These are phyloP conservation scores for Vitis amurensis DNA, from an alignment of 164 flowering plant genomes.

Conservation along the genomic window DNA sequence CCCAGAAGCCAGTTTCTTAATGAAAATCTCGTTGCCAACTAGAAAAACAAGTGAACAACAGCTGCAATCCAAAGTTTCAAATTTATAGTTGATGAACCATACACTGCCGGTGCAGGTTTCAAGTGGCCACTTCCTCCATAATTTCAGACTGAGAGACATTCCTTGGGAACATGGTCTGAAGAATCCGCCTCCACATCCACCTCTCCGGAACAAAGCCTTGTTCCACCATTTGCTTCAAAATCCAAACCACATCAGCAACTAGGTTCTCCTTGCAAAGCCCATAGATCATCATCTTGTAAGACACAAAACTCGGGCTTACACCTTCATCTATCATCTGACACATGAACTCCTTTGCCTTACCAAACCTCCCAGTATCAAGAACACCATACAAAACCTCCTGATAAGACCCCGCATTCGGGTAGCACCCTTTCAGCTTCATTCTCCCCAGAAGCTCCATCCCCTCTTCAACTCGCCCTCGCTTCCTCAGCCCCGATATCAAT, in stretches of 20 bases:
- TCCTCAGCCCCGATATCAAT: conserved; percentile 73
- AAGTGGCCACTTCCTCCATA: neutral
- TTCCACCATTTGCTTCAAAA: conserved; percentile 60
- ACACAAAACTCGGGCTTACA: conserved; percentile 61
- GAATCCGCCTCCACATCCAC: conserved; percentile 72
- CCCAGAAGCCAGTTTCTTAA: too few relatives aligned
- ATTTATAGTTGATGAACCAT: too few relatives aligned
- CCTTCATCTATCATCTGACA: conserved; percentile 45
- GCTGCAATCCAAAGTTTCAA: too few relatives aligned
- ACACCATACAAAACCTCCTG: conserved; percentile 75
- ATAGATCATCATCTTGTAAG: conserved; percentile 58
- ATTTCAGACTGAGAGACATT: conserved; percentile 3
- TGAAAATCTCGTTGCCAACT: too few relatives aligned
- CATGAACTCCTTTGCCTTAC: conserved; percentile 60
- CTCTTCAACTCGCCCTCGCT: conserved; percentile 55
- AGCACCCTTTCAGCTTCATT: conserved; percentile 73
- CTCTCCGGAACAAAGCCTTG: conserved; percentile 70
- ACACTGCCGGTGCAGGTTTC: neutral
- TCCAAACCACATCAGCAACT: conserved; percentile 57
- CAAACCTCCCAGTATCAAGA: conserved; percentile 44
- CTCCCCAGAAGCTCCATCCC: conserved; percentile 53
- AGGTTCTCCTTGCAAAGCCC: conserved; percentile 58
- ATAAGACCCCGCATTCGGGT: conserved; percentile 71
- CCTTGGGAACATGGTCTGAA: conserved; percentile 27
- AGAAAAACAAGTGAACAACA: too few relatives aligned